Percentiles rank a stretch among this genome's conserved stretches.
phyloP scores from a whole-genome alignment of 2,329 filamentous ascomycete species.

The Ophiostoma sp. region DNA sequence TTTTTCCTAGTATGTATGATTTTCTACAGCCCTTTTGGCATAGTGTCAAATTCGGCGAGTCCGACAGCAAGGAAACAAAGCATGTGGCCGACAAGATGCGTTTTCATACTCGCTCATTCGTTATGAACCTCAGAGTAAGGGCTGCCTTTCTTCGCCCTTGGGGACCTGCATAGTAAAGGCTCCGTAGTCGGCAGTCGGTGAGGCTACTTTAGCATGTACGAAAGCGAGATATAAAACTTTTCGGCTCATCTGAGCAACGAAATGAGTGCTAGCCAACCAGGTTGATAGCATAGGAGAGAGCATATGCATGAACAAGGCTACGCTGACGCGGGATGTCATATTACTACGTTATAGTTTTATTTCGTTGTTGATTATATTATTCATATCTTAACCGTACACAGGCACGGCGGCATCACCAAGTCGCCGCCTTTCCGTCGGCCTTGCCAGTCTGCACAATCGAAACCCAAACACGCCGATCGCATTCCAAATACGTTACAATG shows the following conservation, averaged over 20 bases:
- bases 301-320: neutral
- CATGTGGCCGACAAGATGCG: neutral
- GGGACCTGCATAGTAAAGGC: neutral
- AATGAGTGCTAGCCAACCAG: neutral
- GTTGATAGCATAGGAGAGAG: neutral
- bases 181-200: constrained; percentile 12
- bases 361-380: neutral
- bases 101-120: neutral
- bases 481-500: neutral
- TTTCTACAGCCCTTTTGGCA: neutral
- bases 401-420: neutral
- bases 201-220: neutral
- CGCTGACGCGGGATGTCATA: neutral
- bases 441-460: neutral
- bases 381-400: neutral
- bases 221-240: neutral
- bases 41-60: constrained; percentile 3
- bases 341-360: neutral
- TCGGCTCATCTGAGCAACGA: constrained; percentile 2
- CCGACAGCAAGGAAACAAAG: neutral
- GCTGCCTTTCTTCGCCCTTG: no score
- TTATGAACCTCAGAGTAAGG: no score
- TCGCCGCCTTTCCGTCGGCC: neutral
- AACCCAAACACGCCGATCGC: neutral
- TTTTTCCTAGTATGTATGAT: neutral